Evolutionary conservation across 2,329 filamentous ascomycete species (phyloP).

Genomic region (Phymatotrichopsis omnivora): DNA sequence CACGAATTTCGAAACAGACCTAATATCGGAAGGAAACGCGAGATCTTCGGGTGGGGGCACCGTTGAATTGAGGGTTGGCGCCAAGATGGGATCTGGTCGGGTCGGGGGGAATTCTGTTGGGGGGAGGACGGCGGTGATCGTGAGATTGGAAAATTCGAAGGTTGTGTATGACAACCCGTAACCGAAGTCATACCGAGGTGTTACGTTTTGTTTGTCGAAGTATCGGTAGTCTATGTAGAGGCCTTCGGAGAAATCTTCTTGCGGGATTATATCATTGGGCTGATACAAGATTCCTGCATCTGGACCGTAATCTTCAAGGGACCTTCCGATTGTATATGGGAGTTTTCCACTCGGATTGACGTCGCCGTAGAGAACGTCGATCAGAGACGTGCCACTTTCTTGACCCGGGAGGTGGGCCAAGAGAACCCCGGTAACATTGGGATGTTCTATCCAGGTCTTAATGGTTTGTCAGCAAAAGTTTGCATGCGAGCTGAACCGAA

Average conservation of each 20-base stretch:
- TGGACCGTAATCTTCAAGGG: constrained; percentile 47
- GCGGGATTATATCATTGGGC: constrained; percentile 48
- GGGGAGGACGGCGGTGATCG: constrained; percentile 42
- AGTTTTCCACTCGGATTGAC: constrained; percentile 60
- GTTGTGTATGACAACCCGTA: constrained; percentile 59
- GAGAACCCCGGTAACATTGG: constrained; percentile 55
- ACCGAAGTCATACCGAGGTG: constrained; percentile 53
- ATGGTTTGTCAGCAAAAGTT: too few species aligned
- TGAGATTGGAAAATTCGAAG: constrained; percentile 47
- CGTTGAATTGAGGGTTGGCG: constrained; percentile 44
- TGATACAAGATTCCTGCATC: constrained; percentile 45
- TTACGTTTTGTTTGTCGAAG: constrained; percentile 47
- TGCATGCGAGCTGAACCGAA: too few species aligned
- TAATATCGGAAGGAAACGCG: constrained; percentile 48
- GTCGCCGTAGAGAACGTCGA: constrained; percentile 58
- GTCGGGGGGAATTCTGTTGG: constrained; percentile 45
- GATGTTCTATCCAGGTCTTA: constrained; percentile 57
- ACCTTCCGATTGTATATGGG: constrained; percentile 53
- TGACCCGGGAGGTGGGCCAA: constrained; percentile 65
- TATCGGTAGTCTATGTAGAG: constrained; percentile 56
- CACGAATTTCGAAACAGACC: constrained; percentile 52
- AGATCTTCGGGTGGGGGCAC: constrained; percentile 53
- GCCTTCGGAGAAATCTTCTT: constrained; percentile 54
- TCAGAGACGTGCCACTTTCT: constrained; percentile 58
- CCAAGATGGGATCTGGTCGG: constrained; percentile 43